These are phyloP conservation scores for Penicillium frequentans DNA, from an alignment of 2,329 filamentous ascomycete genomes.

Conservation along the genomic window DNA sequence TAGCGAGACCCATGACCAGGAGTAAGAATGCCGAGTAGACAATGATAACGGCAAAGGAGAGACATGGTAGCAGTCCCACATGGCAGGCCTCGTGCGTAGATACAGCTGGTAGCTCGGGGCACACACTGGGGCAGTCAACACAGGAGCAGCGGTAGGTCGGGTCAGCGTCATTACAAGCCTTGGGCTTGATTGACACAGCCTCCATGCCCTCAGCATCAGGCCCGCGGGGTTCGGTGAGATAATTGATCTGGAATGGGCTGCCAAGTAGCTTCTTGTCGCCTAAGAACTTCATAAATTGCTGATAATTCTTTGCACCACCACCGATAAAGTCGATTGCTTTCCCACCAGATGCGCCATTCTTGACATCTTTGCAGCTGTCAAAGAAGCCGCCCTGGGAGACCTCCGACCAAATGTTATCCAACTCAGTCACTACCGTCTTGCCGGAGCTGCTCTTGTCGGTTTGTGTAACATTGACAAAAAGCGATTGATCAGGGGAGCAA, in stretches of 20 bases:
- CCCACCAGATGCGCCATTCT: constrained; percentile 91
- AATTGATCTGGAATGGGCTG: constrained; percentile 98
- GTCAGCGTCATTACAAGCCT: constrained; percentile 87
- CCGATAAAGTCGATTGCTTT: constrained; percentile 96
- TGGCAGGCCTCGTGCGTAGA: constrained; percentile 69
- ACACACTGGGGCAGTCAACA: constrained; percentile 85
- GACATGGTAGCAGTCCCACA: constrained; percentile 84
- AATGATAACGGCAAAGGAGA: constrained; percentile 90
- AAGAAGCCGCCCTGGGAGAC: constrained; percentile 87
- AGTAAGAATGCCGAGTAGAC: constrained; percentile 76
- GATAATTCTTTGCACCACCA: constrained; percentile 88
- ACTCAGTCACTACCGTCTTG: constrained; percentile 74
- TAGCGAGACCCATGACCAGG: constrained; percentile 65
- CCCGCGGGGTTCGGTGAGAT: constrained; percentile 59
- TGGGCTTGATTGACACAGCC: constrained; percentile 68
- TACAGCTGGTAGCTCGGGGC: constrained; percentile 78
- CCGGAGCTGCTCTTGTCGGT: constrained; percentile 56
- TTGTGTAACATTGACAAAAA: constrained; percentile 89
- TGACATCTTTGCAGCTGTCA: constrained; percentile 97
- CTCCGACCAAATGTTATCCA: constrained; percentile 85
- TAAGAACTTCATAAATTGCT: constrained; percentile 83
- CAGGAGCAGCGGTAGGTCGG: constrained; percentile 86
- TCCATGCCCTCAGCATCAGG: constrained; percentile 69
- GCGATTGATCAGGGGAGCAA: constrained; percentile 92
- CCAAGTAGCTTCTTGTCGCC: constrained; percentile 87